Conservation (phyloP, 2,329 filamentous ascomycete genomes). For the Penicillium crustosum region DNA sequence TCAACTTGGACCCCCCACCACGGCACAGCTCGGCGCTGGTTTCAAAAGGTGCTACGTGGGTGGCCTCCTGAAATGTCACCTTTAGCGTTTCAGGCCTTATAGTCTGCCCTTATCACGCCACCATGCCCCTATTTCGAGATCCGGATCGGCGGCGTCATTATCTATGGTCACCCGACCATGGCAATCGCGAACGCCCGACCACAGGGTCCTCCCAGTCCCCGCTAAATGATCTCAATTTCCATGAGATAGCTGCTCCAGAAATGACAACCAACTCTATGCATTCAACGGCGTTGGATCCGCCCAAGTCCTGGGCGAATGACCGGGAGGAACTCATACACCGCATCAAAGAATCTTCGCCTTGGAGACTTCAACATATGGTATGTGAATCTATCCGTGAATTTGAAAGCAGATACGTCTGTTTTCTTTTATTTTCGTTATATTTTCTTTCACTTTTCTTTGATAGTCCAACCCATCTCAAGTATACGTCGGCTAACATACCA, state of each 20-base stretch:
- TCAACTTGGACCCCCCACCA: slow-evolving; percentile 17
- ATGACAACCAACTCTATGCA: slow-evolving; percentile 14
- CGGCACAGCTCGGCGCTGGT: slow-evolving; percentile 14
- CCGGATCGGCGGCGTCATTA: slow-evolving; percentile 34
- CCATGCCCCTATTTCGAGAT: slow-evolving; percentile 39
- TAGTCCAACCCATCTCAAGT: neutral
- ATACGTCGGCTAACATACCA: slow-evolving; percentile 9
- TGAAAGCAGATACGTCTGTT: neutral
- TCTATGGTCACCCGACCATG: slow-evolving; percentile 28
- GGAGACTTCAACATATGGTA: slow-evolving; percentile 66
- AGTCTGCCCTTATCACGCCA: slow-evolving; percentile 22
- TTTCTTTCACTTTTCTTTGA: neutral
- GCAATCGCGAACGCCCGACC: slow-evolving; percentile 12
- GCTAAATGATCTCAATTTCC: slow-evolving; percentile 11
- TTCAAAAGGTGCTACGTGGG: slow-evolving; percentile 15
- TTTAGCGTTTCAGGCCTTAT: slow-evolving; percentile 15
- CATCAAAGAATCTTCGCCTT: slow-evolving; percentile 78
- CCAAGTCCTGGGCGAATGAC: slow-evolving; percentile 47
- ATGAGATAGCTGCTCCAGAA: slow-evolving; percentile 12
- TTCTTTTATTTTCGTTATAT: neutral
- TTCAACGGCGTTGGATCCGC: slow-evolving; percentile 17
- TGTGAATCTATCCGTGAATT: slow-evolving; percentile 20
- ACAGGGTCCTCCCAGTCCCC: slow-evolving; percentile 17
- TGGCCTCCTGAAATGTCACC: slow-evolving; percentile 29
- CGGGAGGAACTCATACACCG: slow-evolving; percentile 78